These are phyloP conservation scores for Daldinia vernicosa DNA, from an alignment of 495 filamentous ascomycete species.

Conservation along the genomic window DNA sequence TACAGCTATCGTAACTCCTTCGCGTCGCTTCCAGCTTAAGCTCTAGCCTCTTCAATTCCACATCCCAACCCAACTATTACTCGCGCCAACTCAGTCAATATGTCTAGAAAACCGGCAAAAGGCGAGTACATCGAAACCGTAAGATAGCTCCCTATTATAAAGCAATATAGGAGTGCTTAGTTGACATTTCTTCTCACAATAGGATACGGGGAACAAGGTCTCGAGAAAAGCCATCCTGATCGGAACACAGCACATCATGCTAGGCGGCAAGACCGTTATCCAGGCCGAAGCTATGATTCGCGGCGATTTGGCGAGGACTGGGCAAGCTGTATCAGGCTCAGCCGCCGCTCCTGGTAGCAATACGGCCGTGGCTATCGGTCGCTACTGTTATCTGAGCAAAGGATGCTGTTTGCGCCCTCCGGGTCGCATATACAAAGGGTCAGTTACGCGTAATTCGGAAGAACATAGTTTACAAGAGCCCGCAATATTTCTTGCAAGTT, in stretches of 20 bases:
- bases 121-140: conserved; percentile 98
- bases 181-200: conserved; percentile 10
- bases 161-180: neutral
- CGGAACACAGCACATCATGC: conserved; percentile 96
- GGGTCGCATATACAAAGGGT: conserved; percentile 74
- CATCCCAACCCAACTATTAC: neutral
- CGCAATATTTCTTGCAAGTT: neutral
- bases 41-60: neutral
- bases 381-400: conserved; percentile 85
- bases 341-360: conserved; percentile 53
- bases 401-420: conserved; percentile 80
- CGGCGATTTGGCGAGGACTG: conserved; percentile 79
- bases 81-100: conserved; percentile 45
- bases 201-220: conserved; percentile 99
- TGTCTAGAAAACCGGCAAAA: conserved; percentile 80
- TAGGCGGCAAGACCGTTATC: conserved; percentile 94
- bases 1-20: no score
- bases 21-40: neutral
- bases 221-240: conserved; percentile 88
- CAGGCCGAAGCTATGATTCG: conserved; percentile 90
- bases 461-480: no score
- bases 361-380: conserved; percentile 83
- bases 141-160: conserved; percentile 35
- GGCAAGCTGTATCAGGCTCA: conserved; percentile 51
- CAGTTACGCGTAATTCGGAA: conserved; percentile 14